These are phyloP conservation scores for Cicer arietinum DNA, from an alignment of 306 rosid genomes.

Conservation along the genomic window DNA sequence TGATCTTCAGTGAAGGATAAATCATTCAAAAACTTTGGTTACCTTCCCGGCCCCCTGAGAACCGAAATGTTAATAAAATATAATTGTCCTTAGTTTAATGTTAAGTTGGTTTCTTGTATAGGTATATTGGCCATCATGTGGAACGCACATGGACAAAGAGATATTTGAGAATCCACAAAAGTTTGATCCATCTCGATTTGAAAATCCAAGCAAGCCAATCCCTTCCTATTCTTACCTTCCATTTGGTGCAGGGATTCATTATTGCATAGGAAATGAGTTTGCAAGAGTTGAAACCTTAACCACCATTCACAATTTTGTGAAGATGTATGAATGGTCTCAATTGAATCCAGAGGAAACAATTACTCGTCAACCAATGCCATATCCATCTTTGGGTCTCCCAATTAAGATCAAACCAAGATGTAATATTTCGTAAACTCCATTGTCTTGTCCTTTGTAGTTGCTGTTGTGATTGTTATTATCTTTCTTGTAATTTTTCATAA, in stretches of 20 bases:
- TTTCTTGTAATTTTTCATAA: too few relatives aligned
- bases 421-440: neutral
- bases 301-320: constrained; percentile 56
- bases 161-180: constrained; percentile 50
- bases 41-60: too few relatives aligned
- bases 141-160: constrained; percentile 52
- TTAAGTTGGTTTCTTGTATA: constrained; percentile 12
- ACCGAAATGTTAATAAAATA: too few relatives aligned
- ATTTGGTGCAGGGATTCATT: constrained; percentile 58
- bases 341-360: constrained; percentile 47
- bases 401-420: constrained; percentile 55
- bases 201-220: constrained; percentile 55
- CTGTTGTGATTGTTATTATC: too few relatives aligned
- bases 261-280: constrained; percentile 63
- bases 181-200: constrained; percentile 60
- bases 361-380: constrained; percentile 62
- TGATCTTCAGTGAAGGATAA: too few relatives aligned
- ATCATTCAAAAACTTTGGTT: too few relatives aligned
- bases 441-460: too few relatives aligned
- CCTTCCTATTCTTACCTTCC: constrained; percentile 58
- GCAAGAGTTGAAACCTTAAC: constrained; percentile 57
- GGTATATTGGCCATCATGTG: constrained; percentile 58
- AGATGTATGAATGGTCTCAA: constrained; percentile 56
- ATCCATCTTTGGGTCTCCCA: constrained; percentile 59
- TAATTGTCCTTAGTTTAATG: neutral